Base-by-base conservation (phyloP, 2,329 filamentous ascomycete genomes). In the Colletotrichum tamarilloi region DNA sequence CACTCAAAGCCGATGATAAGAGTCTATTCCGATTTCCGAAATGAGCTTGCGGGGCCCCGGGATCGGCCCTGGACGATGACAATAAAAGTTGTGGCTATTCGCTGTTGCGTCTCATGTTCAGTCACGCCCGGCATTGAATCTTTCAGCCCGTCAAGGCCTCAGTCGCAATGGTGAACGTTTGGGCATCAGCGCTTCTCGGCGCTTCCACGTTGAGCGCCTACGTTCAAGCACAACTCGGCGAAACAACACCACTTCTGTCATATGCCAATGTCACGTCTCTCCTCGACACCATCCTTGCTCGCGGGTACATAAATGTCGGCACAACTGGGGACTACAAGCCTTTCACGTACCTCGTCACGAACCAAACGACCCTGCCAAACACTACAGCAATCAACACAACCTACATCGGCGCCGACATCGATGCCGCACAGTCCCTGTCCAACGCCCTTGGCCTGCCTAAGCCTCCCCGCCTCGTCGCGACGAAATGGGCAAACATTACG, bases 271-370 rank as follows among this genome's bases (percentile, higher is more conserved):
- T 69, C 9, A 74, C 69, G 3, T 74, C 73, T 1, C 7, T 73
- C 12, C 69, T 74, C n/a, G 73, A 74, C 56, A 65, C 52, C 0
- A 65, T 74, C n/a, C 28, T 73, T 1, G 55, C 64, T 24, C 73
- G 73, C 26, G 73, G 73, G 4, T 65, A 73, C 69, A 60, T 74
- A 35, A 74, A 59, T 1, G 73, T 74, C 22, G 73, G 73, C 12
- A 74, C 73, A 1, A 74, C 69, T 4, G 73, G 73, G 4, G 73
- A 74, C 5, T 74, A 74, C 30, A 74, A 74, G 57, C 73, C 73
- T 26, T 74, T 74, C 49, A 74, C 73, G 26, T 74, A 74, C 52
- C 56, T 74, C 3, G 56, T 74, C 1, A 66, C 60, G 5, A 73
- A 74, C 60, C 42, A 60, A 11, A 73, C 59, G 12, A 53, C 30